Base-by-base conservation (phyloP, 2,329 filamentous ascomycete species). In the Aureobasidium musti region DNA sequence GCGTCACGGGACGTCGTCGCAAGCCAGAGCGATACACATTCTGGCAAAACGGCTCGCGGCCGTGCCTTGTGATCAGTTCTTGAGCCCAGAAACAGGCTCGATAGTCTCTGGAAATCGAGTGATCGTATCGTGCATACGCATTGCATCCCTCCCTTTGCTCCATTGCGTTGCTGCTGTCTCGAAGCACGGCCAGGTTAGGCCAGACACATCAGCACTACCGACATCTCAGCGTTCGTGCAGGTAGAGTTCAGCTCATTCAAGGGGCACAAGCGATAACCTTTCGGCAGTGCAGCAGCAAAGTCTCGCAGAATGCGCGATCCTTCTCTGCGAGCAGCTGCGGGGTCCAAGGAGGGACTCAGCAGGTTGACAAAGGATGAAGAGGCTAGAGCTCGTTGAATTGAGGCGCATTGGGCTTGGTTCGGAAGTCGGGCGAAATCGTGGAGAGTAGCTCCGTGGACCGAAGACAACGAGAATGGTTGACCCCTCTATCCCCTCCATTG, bases 321-420 rank as follows among this genome's bases (percentile, higher is more conserved):
- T 49, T n/a, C 57, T 50, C 41, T 53, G 60, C 60, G 60, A 64
- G 60, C 60, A 43, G 60, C 37, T 53, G 60, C 60, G 60, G 60
- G 60, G 60, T 64, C 60, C 43, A 63, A 39, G 35, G 35, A 39
- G 35, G 35, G 35, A n/a, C 13, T 2, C 10, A n/a, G 8, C 39
- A 35, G 39, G 23, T 41, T 52, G 47, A 6, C 45, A 49, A 61
- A 61, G 57, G 57, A 50, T 45, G n/a, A 35, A 49, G 53, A 39
- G 53, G 53, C 53, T 23, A 56, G 53, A 56, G 53, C 53, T 63
- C 45, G 47, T 52, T 63, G 41, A 47, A 47, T 30, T 43, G 41
- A 63, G 45, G 43, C 41, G 57, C 30, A 26, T 28, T 37, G 37
- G 39, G 47, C 52, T 33, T 45, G 8, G 7, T 14, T 53, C 59